A percentile compares a stretch with the other conserved stretches of the same genome.
These are phyloP conservation scores for Metschnikowia orientalis DNA, from an alignment of 805 yeast species.

Conservation along the genomic window DNA sequence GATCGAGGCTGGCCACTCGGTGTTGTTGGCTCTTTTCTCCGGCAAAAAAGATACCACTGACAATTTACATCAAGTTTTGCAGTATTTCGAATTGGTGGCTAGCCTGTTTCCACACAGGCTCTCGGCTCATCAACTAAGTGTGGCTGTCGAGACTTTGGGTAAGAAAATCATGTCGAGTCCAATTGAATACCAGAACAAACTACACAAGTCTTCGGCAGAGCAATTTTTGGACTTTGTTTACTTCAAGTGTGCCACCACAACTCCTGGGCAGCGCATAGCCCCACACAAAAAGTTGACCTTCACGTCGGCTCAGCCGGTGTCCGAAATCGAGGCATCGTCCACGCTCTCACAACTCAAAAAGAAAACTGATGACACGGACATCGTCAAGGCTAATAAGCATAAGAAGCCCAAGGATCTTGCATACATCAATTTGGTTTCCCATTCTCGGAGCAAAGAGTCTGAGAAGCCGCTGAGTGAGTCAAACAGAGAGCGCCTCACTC, in stretches of 20 bases:
- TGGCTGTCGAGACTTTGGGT: constrained; percentile 56
- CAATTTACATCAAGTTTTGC: constrained; percentile 19
- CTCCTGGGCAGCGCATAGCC: constrained; percentile 27
- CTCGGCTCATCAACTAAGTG: constrained; percentile 50
- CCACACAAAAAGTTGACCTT: constrained; percentile 14
- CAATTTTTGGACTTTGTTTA: constrained; percentile 42
- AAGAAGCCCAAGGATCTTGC: constrained; percentile 31
- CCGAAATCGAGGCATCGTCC: constrained; percentile 34
- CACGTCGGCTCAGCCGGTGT: constrained; percentile 36
- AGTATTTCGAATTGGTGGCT: constrained; percentile 45
- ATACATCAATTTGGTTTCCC: constrained; percentile 13
- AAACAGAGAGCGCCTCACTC: constrained; percentile 24
- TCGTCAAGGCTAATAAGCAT: constrained; percentile 27
- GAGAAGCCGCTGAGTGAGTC: constrained; percentile 12
- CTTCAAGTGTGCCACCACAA: constrained; percentile 34
- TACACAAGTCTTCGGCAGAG: constrained; percentile 20
- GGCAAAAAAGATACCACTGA: constrained; percentile 18
- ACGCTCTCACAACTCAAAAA: constrained; percentile 28
- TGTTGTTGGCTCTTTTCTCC: constrained; percentile 37
- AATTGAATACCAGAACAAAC: constrained; percentile 7
- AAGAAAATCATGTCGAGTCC: constrained; percentile 32
- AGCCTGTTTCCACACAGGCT: constrained; percentile 54
- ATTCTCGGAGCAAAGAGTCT: constrained; percentile 8
- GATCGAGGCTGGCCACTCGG: constrained; percentile 65
- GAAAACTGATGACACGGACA: constrained; percentile 18